Evolutionary conservation across 108 stramenopile genomes (phyloP).

Genomic region (Parietichytrium sp.): DNA sequence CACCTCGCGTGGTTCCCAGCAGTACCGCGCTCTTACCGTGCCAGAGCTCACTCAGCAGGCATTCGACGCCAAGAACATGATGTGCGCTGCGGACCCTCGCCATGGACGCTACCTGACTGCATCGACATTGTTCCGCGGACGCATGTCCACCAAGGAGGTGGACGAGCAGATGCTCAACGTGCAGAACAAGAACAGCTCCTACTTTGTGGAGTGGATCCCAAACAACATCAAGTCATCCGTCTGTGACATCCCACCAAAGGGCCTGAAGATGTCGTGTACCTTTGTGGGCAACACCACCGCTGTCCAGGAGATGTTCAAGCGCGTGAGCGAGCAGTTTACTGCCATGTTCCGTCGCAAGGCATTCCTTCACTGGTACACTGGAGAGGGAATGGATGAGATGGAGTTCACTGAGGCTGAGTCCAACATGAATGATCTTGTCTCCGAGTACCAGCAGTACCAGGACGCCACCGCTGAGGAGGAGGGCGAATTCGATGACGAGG

Average conservation of each 20-base stretch:
- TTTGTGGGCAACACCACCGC: constrained; percentile 93
- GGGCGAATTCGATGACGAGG: constrained; percentile 72
- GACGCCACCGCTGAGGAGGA: constrained; percentile 76
- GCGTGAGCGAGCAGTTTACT: constrained; percentile 81
- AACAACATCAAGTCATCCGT: constrained; percentile 53
- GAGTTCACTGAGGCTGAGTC: constrained; percentile 67
- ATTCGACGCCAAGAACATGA: constrained; percentile 99
- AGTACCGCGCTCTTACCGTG: constrained; percentile 91
- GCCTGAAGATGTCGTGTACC: constrained; percentile 60
- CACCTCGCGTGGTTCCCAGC: constrained; percentile 80
- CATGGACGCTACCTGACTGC: constrained; percentile 99
- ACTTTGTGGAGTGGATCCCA: constrained; percentile 98
- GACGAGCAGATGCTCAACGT: constrained; percentile 96
- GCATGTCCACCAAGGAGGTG: constrained; percentile 78
- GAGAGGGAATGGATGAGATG: constrained; percentile 76
- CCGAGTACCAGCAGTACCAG: constrained; percentile 84
- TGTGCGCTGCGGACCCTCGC: constrained; percentile 97
- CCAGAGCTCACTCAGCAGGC: constrained; percentile 92
- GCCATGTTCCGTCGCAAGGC: constrained; percentile 91
- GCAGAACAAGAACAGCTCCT: constrained; percentile 95
- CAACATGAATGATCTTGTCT: constrained; percentile 77
- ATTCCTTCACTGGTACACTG: constrained; percentile 87
- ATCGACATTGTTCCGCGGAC: constrained; percentile 95
- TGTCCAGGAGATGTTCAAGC: constrained; percentile 86
- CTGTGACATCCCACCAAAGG: constrained; percentile 46